Evolutionary conservation across 2,329 filamentous ascomycete genomes (phyloP).

Genomic region (Penicillium sp.): DNA sequence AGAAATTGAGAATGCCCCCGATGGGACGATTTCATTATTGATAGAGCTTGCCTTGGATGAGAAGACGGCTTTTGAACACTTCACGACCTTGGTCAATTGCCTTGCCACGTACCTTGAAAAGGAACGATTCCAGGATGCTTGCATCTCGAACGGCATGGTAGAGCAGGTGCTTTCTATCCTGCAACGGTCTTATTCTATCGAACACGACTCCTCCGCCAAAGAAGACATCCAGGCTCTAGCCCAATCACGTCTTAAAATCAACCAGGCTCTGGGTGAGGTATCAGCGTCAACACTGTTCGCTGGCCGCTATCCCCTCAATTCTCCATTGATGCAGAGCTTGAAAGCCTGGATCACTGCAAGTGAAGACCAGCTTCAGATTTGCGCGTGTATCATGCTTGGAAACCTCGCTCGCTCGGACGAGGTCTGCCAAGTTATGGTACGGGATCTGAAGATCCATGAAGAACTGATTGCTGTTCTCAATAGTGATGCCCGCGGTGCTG

Average conservation of each 20-base stretch:
- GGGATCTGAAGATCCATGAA: slow-evolving; percentile 36
- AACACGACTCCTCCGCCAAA: slow-evolving; percentile 21
- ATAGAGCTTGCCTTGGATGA: slow-evolving; percentile 30
- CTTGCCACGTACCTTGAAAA: slow-evolving; percentile 34
- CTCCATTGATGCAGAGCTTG: slow-evolving; percentile 33
- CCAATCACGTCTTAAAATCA: slow-evolving; percentile 36
- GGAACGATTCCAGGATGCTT: slow-evolving; percentile 36
- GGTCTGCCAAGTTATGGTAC: slow-evolving; percentile 39
- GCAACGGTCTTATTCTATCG: slow-evolving; percentile 26
- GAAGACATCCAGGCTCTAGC: slow-evolving; percentile 34
- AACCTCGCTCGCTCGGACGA: slow-evolving; percentile 44
- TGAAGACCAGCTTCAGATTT: slow-evolving; percentile 43
- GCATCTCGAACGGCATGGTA: slow-evolving; percentile 31
- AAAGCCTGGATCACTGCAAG: slow-evolving; percentile 37
- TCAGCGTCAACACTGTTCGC: slow-evolving; percentile 37
- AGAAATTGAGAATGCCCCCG: slow-evolving; percentile 32
- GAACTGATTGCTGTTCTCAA: slow-evolving; percentile 39
- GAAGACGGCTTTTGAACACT: slow-evolving; percentile 27
- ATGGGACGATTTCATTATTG: slow-evolving; percentile 33
- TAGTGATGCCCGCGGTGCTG: slow-evolving; percentile 35
- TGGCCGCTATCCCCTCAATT: slow-evolving; percentile 36
- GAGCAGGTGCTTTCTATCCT: slow-evolving; percentile 32
- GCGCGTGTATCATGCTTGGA: slow-evolving; percentile 45
- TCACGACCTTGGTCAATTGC: slow-evolving; percentile 29
- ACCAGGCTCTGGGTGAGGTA: slow-evolving; percentile 39